Base-by-base conservation (phyloP, 306 rosid genomes). In the Cucumis hystrix region DNA sequence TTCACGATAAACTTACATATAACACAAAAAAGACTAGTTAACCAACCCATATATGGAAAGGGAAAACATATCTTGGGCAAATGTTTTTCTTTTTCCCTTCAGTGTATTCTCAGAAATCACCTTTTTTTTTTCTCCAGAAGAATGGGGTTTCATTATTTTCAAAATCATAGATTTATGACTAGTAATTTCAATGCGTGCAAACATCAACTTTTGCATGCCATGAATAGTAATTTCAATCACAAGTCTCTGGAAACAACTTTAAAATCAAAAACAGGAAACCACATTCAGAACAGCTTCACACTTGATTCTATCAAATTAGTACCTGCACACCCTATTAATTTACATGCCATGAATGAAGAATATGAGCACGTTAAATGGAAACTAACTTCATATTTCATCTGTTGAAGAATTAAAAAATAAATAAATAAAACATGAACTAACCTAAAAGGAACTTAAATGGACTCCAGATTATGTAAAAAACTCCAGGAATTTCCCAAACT, bases 401-500 rank as follows among this genome's bases (percentile, higher is more conserved):
- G 47, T 30, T 51, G 10, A 47, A 3, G 21, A 7, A 62, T 28
- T 11, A 11, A 23, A 8, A 9, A 17, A 65, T 0, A 16, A 3
- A 37, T 0, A 10, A 40, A 40, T 3, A 23, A 33, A 63, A 63
- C n/a, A 84, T 58, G 70, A 70, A 89, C 98, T 83, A 33, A 96
- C 99, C 93, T 83, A 96, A 84, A 78, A 89, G 43, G 84, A 91
- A 85, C 5, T 98, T 82, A 71, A 96, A 83, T 65, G 97, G 98
- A 79, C 87, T 78, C 97, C 96, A 92, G 77, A 91, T 3, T 77
- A 92, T 79, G 12, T 91, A 85, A 83, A 96, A 96, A 81, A 92
- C 91, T 80, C 97, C 98, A 54, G 99, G 99, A 68, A 96, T 84
- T 87, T 96, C 99, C 99, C 99, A 92, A 78, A 96, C 67, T 83